These are phyloP conservation scores for Symbiotaphrina buchneri DNA, from an alignment of 495 filamentous ascomycete genomes.

Conservation along the genomic window DNA sequence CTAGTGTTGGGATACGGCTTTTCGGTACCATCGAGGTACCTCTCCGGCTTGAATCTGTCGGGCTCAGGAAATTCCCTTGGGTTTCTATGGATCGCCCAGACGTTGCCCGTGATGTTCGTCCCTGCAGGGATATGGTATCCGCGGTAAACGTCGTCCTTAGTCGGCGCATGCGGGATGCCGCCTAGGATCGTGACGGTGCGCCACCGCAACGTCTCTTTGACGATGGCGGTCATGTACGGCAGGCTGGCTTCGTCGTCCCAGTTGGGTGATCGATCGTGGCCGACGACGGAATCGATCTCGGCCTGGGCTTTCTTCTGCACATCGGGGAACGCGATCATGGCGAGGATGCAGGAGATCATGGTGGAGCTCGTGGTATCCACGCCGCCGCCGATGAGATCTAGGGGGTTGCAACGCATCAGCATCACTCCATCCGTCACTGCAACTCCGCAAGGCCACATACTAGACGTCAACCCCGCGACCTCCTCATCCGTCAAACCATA, in stretches of 20 bases:
- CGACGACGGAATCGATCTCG: conserved; percentile 12
- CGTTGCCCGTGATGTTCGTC: conserved; percentile 5
- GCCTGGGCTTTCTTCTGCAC: conserved; percentile 9
- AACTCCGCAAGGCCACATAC: too few relatives aligned
- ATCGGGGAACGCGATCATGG: conserved; percentile 9
- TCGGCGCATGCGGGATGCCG: conserved; percentile 6
- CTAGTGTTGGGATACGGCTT: too few relatives aligned
- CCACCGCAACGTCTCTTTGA: conserved; percentile 11
- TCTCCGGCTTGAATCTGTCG: conserved; percentile 4
- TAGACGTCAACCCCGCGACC: too few relatives aligned
- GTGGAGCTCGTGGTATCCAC: conserved; percentile 11
- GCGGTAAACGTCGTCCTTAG: conserved; percentile 5
- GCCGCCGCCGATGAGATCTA: conserved; percentile 14
- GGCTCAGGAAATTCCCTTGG: conserved; percentile 6
- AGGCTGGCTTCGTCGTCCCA: conserved; percentile 10
- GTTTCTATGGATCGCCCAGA: conserved; percentile 4
- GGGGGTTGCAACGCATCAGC: too few relatives aligned
- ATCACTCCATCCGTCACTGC: too few relatives aligned
- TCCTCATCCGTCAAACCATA: too few relatives aligned
- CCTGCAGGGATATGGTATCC: conserved; percentile 4
- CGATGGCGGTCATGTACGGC: conserved; percentile 9
- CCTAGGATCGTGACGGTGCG: conserved; percentile 7
- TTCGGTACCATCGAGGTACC: too few relatives aligned
- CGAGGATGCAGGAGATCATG: conserved; percentile 10
- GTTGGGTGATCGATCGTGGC: conserved; percentile 6